phyloP scores from a whole-genome alignment of 2,329 filamentous ascomycete species.

The Falciphora oryzae region DNA sequence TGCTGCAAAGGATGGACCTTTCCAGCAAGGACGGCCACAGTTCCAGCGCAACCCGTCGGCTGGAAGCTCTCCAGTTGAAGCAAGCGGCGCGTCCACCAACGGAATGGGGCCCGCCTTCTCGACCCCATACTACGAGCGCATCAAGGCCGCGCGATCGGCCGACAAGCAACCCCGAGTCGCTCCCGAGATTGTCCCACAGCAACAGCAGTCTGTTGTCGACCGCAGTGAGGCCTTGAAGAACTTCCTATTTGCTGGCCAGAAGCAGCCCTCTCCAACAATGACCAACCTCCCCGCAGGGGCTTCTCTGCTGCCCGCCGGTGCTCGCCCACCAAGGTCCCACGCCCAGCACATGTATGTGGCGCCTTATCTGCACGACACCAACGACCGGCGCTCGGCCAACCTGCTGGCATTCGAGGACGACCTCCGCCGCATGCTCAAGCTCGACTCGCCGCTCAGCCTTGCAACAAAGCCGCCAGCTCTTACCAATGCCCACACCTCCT shows the following conservation, averaged over 20 bases:
- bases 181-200: slow-evolving; percentile 11
- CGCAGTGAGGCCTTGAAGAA: slow-evolving; percentile 49
- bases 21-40: slow-evolving; percentile 28
- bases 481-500: slow-evolving; percentile 5
- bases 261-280: slow-evolving; percentile 9
- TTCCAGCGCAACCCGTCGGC: slow-evolving; percentile 40
- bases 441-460: slow-evolving; percentile 17
- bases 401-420: slow-evolving; percentile 47
- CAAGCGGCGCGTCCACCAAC: slow-evolving; percentile 52
- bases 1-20: slow-evolving; percentile 11
- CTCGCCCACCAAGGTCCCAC: neutral
- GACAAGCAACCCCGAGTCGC: slow-evolving; percentile 20
- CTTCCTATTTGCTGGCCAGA: slow-evolving; percentile 44
- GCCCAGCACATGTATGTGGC: slow-evolving; percentile 12
- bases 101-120: slow-evolving; percentile 62
- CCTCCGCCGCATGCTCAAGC: slow-evolving; percentile 47
- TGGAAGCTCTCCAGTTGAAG: slow-evolving; percentile 62
- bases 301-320: neutral
- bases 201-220: slow-evolving; percentile 22
- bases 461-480: slow-evolving; percentile 7
- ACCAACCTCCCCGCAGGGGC: slow-evolving; percentile 11
- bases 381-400: slow-evolving; percentile 26
- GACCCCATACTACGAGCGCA: slow-evolving; percentile 57
- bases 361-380: slow-evolving; percentile 14
- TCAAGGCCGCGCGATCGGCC: slow-evolving; percentile 44